Conservation (phyloP, 306 rosid genomes). For the Mucuna pruriens region DNA sequence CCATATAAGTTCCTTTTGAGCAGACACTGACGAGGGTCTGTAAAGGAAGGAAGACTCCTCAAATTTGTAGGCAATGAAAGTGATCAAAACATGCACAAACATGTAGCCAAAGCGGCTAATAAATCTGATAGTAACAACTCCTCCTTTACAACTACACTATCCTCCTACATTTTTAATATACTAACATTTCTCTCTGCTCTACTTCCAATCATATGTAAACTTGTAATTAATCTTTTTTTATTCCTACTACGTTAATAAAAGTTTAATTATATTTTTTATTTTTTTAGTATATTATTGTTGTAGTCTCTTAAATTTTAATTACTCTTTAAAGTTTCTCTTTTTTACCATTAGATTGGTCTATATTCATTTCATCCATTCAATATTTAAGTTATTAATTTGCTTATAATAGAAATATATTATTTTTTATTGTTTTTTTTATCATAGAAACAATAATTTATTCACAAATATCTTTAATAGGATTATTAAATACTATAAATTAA, state of each 20-base stretch:
- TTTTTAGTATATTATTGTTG: too few species aligned
- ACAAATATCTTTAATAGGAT: too few species aligned
- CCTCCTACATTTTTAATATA: background rate
- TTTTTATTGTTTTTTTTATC: too few species aligned
- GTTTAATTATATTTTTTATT: too few species aligned
- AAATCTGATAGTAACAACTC: slow-evolving; percentile 14
- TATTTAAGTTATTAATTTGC: too few species aligned
- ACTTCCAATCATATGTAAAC: background rate
- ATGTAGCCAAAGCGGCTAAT: slow-evolving; percentile 12
- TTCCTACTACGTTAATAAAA: background rate
- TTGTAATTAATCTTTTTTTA: background rate
- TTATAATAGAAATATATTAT: too few species aligned
- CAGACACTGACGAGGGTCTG: background rate
- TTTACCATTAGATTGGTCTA: too few species aligned
- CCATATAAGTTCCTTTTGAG: background rate
- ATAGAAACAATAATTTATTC: too few species aligned
- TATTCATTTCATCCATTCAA: too few species aligned
- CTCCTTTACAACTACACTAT: background rate
- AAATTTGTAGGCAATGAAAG: background rate
- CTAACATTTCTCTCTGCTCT: background rate
- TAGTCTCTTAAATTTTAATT: too few species aligned
- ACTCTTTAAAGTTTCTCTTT: too few species aligned
- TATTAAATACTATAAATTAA: too few species aligned
- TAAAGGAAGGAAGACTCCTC: slow-evolving; percentile 24
- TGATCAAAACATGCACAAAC: slow-evolving; percentile 32